Conservation (phyloP, 208 protist species). For the Wallacemonas sp. region DNA sequence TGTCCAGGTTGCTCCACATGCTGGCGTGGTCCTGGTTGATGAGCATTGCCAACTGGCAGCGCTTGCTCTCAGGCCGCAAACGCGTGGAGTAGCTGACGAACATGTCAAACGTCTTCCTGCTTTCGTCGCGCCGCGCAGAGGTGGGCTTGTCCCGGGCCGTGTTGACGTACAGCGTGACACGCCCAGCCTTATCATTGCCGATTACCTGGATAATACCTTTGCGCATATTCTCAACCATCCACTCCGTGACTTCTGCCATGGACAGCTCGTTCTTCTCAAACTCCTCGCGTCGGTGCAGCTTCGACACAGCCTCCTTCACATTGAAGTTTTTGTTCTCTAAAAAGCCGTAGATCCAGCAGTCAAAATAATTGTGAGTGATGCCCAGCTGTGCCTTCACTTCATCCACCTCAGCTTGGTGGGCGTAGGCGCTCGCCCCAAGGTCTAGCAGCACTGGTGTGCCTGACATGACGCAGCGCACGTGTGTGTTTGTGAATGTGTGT, state of each 20-base stretch:
- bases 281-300: constrained; percentile 62
- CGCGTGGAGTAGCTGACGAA: constrained; percentile 74
- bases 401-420: constrained; percentile 63
- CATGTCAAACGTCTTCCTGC: constrained; percentile 67
- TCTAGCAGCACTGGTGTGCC: constrained; percentile 41
- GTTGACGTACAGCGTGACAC: constrained; percentile 61
- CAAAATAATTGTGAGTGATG: constrained; percentile 70
- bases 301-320: constrained; percentile 63
- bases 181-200: constrained; percentile 66
- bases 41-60: constrained; percentile 68
- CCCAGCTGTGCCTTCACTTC: constrained; percentile 60
- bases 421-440: constrained; percentile 47
- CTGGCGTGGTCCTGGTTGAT: constrained; percentile 77
- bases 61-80: constrained; percentile 53
- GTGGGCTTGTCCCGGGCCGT: constrained; percentile 52
- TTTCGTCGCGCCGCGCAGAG: constrained; percentile 42
- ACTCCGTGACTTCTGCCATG: constrained; percentile 59
- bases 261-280: constrained; percentile 67
- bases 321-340: constrained; percentile 88
- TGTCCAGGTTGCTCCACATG: constrained; percentile 74
- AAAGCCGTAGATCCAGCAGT: constrained; percentile 85
- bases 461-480: constrained; percentile 17
- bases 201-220: constrained; percentile 79
- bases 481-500: no score
- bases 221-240: constrained; percentile 64